Percentiles rank a stretch among this genome's conserved stretches.
phyloP scores from a whole-genome alignment of 2,329 filamentous ascomycete species.

The Diaporthe ilicicola region DNA sequence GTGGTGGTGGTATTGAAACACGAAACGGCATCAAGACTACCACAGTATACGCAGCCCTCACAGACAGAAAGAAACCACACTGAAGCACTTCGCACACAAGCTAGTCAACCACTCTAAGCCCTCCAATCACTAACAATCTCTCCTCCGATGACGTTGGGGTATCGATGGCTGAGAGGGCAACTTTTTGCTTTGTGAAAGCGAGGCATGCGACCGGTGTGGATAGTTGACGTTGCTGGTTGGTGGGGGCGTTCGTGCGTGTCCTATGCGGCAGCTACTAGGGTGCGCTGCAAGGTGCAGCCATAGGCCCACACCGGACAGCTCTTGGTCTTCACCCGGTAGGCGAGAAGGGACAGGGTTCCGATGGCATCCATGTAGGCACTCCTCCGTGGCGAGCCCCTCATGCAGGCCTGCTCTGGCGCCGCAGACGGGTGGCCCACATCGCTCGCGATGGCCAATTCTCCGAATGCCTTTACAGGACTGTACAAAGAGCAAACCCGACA shows the following conservation, averaged over 20 bases:
- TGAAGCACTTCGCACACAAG: constrained; percentile 4
- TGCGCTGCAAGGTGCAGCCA: constrained; percentile 9
- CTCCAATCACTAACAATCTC: background rate
- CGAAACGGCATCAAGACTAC: constrained; percentile 5
- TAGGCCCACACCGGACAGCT: constrained; percentile 26
- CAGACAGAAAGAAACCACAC: background rate
- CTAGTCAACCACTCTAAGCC: background rate
- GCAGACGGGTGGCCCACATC: constrained; percentile 18
- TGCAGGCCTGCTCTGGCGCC: constrained; percentile 11
- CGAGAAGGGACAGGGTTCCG: constrained; percentile 25
- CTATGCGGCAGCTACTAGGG: constrained; percentile 25
- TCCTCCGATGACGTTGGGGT: background rate
- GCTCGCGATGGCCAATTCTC: background rate
- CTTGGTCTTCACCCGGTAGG: constrained; percentile 25
- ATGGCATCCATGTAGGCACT: constrained; percentile 7
- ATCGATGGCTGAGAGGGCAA: background rate
- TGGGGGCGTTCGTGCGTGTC: constrained; percentile 26
- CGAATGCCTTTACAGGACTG: background rate
- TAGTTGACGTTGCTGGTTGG: constrained; percentile 17
- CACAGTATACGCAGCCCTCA: background rate
- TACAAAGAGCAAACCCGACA: background rate
- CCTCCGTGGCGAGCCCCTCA: constrained; percentile 20
- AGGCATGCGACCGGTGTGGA: constrained; percentile 21
- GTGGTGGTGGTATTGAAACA: background rate
- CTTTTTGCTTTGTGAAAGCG: constrained; percentile 15